Evolutionary conservation across 768 basidiomycete species (phyloP).

Genomic region (Paxillus ammoniavirescens): DNA sequence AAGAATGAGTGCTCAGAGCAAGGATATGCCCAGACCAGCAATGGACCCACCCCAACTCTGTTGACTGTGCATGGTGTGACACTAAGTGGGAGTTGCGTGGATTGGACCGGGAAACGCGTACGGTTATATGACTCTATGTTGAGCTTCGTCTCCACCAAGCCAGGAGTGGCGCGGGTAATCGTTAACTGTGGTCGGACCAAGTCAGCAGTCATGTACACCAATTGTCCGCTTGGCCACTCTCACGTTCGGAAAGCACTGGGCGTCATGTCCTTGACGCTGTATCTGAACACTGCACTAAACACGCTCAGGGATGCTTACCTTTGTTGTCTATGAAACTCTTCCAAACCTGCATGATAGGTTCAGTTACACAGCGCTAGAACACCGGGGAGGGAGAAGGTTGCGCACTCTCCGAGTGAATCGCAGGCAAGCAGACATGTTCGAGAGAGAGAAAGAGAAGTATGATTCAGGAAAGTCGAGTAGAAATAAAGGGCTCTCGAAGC

Average conservation of each 20-base stretch:
- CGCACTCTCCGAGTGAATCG: conserved; percentile 66
- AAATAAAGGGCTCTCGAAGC: not conserved
- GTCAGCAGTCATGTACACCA: conserved; percentile 1
- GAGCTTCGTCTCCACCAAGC: conserved; percentile 65
- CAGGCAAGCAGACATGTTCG: conserved; percentile 61
- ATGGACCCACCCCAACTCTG: conserved; percentile 65
- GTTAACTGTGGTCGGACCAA: conserved; percentile 46
- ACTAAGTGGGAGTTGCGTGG: not conserved
- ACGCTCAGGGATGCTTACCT: conserved; percentile 40
- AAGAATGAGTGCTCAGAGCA: not conserved
- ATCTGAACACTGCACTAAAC: not conserved
- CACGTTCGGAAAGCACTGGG: conserved; percentile 78
- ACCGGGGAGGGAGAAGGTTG: not conserved
- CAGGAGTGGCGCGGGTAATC: conserved; percentile 67
- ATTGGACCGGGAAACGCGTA: conserved; percentile 32
- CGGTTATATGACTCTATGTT: conserved; percentile 75
- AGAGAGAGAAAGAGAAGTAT: not conserved
- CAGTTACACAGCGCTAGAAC: conserved; percentile 1
- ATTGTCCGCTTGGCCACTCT: conserved; percentile 10
- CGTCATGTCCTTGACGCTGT: conserved; percentile 63
- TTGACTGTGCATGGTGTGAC: conserved; percentile 51
- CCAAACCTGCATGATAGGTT: conserved; percentile 55
- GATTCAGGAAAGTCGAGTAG: no score
- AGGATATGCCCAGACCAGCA: not conserved
- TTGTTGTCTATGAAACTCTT: conserved; percentile 73